Evolutionary conservation across 441 rosid species (phyloP), one percentile per base, ranked within the genome.

Genomic region (Adansonia rubrostipa): DNA sequence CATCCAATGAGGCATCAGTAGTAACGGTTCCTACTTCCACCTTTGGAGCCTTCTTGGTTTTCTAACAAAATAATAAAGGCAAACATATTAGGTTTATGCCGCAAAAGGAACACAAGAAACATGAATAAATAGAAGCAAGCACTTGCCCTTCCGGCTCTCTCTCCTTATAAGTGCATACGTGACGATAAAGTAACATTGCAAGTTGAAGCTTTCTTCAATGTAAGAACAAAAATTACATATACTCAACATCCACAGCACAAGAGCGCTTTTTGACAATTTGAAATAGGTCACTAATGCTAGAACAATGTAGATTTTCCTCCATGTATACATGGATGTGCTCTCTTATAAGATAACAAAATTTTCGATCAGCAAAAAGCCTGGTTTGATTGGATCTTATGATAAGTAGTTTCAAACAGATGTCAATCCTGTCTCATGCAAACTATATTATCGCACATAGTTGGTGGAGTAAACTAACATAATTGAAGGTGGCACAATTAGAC

Each of bases 1-100:
- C 99, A 42, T 94, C 98, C 79, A 90, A 74, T 9, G 97, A 93
- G 54, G 91, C 91, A 78, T 97, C 97, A 4, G 88, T 89, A 77
- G 95, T 82, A 77, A 88, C 87, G 61, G 99, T 94, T 84, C 99
- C 99, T 66, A 92, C 93, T 89, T 97, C 98, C 82, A 97, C 97
- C 91, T 93, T 94, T 3, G 96, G 87, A n/a, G 88, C 85, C 88
- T 89, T 89, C 91, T 91, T 97, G 58, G 94, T 88, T 93, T 94
- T 97, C 98, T 97, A 71, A 14, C 36, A 73, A 56, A 10, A 48
- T 8, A 76, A 82, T 28, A 66, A 74, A 80, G 19, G 67, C 48
- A 89, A 66, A 71, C 48, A 50, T 47, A 65, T 74, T 19, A 64
- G 6, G 53, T 20, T 75, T 51, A 19, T 42, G 53, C 5, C 53